These are phyloP conservation scores for Suaeda aralocaspica DNA, from an alignment of 148 eudicot species.

Conservation along the genomic window DNA sequence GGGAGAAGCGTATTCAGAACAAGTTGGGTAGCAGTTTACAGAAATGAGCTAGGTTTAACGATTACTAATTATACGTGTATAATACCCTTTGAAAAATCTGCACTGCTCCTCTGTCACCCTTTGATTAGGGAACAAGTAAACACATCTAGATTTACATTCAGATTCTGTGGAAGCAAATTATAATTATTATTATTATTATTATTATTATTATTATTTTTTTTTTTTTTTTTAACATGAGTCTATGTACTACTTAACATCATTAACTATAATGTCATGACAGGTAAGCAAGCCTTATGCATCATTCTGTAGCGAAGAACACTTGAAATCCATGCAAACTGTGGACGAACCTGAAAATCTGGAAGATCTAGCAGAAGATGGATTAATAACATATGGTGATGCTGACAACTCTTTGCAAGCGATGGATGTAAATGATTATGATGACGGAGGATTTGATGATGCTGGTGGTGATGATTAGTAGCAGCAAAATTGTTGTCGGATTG, in stretches of 20 bases:
- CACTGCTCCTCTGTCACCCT: background rate
- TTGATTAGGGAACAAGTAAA: no score
- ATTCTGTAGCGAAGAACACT: conserved; percentile 52
- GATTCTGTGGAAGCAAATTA: no score
- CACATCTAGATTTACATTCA: background rate
- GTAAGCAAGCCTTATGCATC: conserved; percentile 74
- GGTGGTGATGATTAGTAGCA: conserved; percentile 56
- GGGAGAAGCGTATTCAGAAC: no score
- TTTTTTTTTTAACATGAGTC: background rate
- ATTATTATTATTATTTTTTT: no score
- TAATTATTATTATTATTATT: no score
- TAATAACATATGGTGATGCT: conserved; percentile 30
- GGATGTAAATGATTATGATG: conserved; percentile 33
- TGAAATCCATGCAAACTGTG: conserved; percentile 43
- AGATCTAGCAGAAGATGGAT: conserved; percentile 25
- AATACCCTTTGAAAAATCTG: background rate
- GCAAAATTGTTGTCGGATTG: background rate
- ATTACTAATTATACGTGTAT: background rate
- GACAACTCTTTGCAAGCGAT: conserved; percentile 31
- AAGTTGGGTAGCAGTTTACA: no score
- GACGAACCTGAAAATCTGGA: conserved; percentile 18
- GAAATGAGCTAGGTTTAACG: no score
- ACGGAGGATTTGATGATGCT: conserved; percentile 41
- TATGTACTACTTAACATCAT: background rate
- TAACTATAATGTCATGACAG: conserved; percentile 31